Percentiles rank a stretch among this genome's conserved stretches.
phyloP scores from a whole-genome alignment of 106 monocot species.

The Allium fistulosum region DNA sequence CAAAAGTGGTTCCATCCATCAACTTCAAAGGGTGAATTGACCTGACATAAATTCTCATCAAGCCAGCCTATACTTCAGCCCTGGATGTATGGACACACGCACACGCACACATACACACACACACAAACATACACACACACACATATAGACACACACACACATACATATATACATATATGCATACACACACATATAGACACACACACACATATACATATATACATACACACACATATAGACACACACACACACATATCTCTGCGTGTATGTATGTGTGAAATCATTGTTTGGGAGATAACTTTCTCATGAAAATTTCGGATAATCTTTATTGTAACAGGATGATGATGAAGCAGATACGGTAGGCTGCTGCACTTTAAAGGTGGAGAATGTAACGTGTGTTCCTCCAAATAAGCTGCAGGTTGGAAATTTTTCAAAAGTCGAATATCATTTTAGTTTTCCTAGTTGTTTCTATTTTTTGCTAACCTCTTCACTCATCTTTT shows the following conservation, averaged over 20 bases:
- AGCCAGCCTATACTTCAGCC: not conserved
- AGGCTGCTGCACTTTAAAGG: slow-evolving; percentile 91
- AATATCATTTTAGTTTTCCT: slow-evolving; percentile 2
- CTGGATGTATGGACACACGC: no score
- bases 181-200: no score
- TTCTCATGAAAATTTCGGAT: not conserved
- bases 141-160: no score
- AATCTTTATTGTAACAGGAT: slow-evolving; percentile 36
- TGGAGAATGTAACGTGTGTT: slow-evolving; percentile 85
- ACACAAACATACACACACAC: no score
- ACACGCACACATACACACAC: no score
- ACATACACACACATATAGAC: no score
- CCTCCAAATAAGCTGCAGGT: slow-evolving; percentile 90
- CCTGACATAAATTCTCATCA: not conserved
- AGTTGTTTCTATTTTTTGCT: not conserved
- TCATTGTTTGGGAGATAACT: no score
- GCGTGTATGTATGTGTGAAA: no score
- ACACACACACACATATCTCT: no score
- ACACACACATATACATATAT: no score
- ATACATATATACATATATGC: no score
- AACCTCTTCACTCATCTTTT: slow-evolving; percentile 1
- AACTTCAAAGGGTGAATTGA: slow-evolving; percentile 32
- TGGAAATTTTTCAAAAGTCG: not conserved
- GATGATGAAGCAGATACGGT: slow-evolving; percentile 98
- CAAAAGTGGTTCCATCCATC: no score